A percentile compares a stretch with the other conserved stretches of the same genome.
Conservation (phyloP, 305 asterid genomes). For the Plantago lanceolata region DNA sequence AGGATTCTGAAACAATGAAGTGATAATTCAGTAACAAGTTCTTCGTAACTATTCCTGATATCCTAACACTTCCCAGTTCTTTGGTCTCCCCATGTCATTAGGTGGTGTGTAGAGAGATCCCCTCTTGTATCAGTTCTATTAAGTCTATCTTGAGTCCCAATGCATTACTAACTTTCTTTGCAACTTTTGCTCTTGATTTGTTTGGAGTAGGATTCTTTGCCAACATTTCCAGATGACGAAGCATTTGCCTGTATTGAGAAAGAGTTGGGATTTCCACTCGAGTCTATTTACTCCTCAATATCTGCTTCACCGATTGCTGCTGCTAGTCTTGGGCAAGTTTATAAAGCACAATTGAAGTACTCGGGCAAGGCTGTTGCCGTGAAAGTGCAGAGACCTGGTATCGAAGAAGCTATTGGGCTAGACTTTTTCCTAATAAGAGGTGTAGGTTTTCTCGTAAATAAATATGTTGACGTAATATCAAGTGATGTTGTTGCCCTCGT, state of each 20-base stretch:
- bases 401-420: conserved; percentile 85
- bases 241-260: conserved; percentile 90
- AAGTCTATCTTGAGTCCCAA: background rate
- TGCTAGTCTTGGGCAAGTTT: conserved; percentile 98
- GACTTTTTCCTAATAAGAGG: conserved; percentile 91
- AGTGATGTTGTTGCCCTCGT: conserved; percentile 91
- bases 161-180: background rate
- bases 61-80: background rate
- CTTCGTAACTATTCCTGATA: background rate
- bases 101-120: background rate
- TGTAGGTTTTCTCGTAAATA: conserved; percentile 73
- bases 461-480: conserved; percentile 68
- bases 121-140: background rate
- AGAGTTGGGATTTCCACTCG: conserved; percentile 76
- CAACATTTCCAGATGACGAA: conserved; percentile 92
- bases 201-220: conserved; percentile 76
- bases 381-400: conserved; percentile 96
- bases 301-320: conserved; percentile 97
- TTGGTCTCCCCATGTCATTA: background rate
- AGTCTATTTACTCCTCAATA: conserved; percentile 70
- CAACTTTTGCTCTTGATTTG: background rate
- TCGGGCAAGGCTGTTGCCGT: conserved; percentile 93
- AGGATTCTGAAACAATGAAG: no score
- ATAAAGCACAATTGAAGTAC: conserved; percentile 80
- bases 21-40: no score